A percentile compares a stretch with the other conserved stretches of the same genome.
phyloP scores from a whole-genome alignment of 345 rosid genomes.

The Ceriops tagal region DNA sequence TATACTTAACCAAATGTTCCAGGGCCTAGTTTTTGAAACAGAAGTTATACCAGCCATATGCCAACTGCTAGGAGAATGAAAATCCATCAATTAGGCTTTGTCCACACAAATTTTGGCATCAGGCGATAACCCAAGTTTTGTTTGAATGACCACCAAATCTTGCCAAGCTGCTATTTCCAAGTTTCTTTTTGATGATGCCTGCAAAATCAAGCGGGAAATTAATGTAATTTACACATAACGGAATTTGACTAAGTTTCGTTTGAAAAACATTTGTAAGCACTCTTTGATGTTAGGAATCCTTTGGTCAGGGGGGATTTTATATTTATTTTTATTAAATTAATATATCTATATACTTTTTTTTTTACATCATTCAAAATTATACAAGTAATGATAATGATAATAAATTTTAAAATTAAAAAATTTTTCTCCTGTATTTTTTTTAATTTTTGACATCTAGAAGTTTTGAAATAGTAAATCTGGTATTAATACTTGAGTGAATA shows the following conservation, averaged over 20 bases:
- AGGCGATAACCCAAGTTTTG: conserved; percentile 56
- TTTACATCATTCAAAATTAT: too few species aligned
- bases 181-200: conserved; percentile 45
- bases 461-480: too few species aligned
- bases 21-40: neutral
- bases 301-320: too few species aligned
- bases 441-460: too few species aligned
- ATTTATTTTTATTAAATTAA: too few species aligned
- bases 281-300: too few species aligned
- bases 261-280: neutral
- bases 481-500: too few species aligned
- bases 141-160: conserved; percentile 67
- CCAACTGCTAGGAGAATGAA: conserved; percentile 75
- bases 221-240: neutral
- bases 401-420: too few species aligned
- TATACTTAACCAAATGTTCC: neutral
- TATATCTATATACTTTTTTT: too few species aligned
- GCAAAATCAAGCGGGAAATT: conserved; percentile 11
- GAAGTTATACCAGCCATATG: conserved; percentile 55
- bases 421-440: too few species aligned
- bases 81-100: conserved; percentile 61
- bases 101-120: conserved; percentile 72
- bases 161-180: conserved; percentile 78
- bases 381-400: too few species aligned
- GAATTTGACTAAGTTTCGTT: neutral